phyloP scores from a whole-genome alignment of 2,329 filamentous ascomycete genomes.

The Myriosclerotinia scirpicola region DNA sequence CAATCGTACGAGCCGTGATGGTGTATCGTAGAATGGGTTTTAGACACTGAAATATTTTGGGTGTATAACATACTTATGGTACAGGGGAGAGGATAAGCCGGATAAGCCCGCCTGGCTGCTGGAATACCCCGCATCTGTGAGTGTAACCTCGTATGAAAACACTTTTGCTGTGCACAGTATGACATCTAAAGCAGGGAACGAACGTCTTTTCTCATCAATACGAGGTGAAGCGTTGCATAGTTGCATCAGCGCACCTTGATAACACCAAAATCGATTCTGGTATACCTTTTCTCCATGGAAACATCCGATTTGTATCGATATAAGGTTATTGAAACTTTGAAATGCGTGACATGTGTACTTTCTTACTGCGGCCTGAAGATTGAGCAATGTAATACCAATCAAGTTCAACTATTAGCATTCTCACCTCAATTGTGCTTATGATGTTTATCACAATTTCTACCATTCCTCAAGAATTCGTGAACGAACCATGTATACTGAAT shows the following conservation, averaged over 20 bases:
- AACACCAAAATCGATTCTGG: background rate
- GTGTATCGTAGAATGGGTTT: background rate
- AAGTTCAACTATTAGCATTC: background rate
- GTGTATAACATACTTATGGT: background rate
- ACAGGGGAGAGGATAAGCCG: background rate
- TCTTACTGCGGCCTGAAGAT: background rate
- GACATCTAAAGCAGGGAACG: background rate
- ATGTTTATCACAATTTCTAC: background rate
- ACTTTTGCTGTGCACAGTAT: background rate
- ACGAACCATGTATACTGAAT: background rate
- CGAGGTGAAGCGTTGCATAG: background rate
- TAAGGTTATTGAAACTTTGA: background rate
- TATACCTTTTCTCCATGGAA: background rate
- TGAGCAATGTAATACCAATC: background rate
- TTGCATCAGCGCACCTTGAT: background rate
- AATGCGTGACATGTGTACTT: background rate
- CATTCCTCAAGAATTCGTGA: background rate
- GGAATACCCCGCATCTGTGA: conserved; percentile 8
- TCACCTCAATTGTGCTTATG: background rate
- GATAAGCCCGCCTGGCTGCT: background rate
- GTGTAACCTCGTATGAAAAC: conserved; percentile 11
- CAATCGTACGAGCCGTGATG: background rate
- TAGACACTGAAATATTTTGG: background rate
- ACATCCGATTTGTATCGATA: background rate
- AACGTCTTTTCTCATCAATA: background rate